phyloP scores from a whole-genome alignment of 345 rosid genomes.

The Erucastrum elatum region DNA sequence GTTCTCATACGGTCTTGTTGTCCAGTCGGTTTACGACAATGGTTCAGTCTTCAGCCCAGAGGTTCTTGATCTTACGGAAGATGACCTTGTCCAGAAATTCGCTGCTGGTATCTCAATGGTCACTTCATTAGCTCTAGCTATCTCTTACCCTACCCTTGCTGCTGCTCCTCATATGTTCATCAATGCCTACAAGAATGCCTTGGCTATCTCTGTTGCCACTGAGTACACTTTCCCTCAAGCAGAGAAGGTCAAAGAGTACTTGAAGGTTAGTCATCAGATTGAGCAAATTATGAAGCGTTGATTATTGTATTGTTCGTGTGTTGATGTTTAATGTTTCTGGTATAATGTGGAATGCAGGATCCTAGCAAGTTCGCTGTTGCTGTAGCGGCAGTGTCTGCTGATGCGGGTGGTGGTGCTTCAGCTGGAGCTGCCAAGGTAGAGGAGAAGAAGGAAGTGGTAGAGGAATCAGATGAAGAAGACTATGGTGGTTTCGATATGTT shows the following conservation, averaged over 20 bases:
- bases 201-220: constrained; percentile 72
- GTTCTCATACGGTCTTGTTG: constrained; percentile 80
- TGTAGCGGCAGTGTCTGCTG: constrained; percentile 30
- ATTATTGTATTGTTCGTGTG: neutral
- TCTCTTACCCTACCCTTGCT: constrained; percentile 71
- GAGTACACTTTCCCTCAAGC: constrained; percentile 85
- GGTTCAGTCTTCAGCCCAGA: constrained; percentile 95
- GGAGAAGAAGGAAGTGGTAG: constrained; percentile 35
- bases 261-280: constrained; percentile 48
- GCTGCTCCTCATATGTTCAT: constrained; percentile 73
- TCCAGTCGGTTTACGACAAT: constrained; percentile 68
- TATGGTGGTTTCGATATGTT: constrained; percentile 40
- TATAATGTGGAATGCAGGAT: constrained; percentile 22
- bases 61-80: constrained; percentile 86
- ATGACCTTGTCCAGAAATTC: constrained; percentile 71
- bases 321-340: neutral
- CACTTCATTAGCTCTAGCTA: constrained; percentile 67
- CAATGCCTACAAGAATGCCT: constrained; percentile 79
- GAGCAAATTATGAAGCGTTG: neutral
- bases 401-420: constrained; percentile 29
- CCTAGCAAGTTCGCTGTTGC: constrained; percentile 44
- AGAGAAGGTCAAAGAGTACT: constrained; percentile 84
- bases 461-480: constrained; percentile 42
- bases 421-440: constrained; percentile 36
- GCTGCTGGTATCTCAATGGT: constrained; percentile 87